A percentile compares a stretch with the other conserved stretches of the same genome.
These are phyloP conservation scores for Heteromeles arbutifolia DNA, from an alignment of 306 rosid genomes.

Conservation along the genomic window DNA sequence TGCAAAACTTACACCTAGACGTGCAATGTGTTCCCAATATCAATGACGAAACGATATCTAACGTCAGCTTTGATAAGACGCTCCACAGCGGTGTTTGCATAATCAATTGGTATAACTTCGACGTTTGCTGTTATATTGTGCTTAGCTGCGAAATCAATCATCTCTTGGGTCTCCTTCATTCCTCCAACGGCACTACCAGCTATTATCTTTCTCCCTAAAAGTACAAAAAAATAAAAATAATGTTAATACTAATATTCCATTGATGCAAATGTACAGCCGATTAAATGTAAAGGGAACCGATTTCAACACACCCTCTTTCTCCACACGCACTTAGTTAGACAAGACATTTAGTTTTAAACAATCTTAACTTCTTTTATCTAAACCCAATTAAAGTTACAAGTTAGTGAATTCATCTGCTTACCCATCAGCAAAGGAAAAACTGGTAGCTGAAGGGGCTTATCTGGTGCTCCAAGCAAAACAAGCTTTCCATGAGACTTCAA, in stretches of 20 bases:
- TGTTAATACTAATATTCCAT: no score
- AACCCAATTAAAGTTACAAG: no score
- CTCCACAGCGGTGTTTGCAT: constrained; percentile 40
- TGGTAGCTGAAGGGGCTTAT: constrained; percentile 12
- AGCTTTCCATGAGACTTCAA: background rate
- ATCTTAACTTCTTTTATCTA: no score
- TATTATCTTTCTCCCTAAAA: constrained; percentile 34
- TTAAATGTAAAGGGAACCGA: no score
- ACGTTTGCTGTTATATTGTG: constrained; percentile 36
- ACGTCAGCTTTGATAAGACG: constrained; percentile 36
- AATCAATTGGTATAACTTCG: constrained; percentile 34
- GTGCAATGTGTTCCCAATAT: constrained; percentile 19
- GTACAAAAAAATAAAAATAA: background rate
- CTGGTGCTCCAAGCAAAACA: background rate
- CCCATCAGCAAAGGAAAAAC: constrained; percentile 20
- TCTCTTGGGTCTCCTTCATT: background rate
- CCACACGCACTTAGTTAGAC: no score
- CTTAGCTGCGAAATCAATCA: background rate
- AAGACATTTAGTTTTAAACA: no score
- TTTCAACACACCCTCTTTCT: no score
- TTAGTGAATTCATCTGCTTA: constrained; percentile 2
- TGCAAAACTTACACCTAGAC: background rate
- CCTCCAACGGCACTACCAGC: constrained; percentile 30
- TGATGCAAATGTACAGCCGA: no score
- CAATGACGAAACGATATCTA: constrained; percentile 43